A percentile compares a stretch with the other conserved stretches of the same genome.
These are phyloP conservation scores for Citrullus colocynthis DNA, from an alignment of 306 rosid genomes.

Conservation along the genomic window DNA sequence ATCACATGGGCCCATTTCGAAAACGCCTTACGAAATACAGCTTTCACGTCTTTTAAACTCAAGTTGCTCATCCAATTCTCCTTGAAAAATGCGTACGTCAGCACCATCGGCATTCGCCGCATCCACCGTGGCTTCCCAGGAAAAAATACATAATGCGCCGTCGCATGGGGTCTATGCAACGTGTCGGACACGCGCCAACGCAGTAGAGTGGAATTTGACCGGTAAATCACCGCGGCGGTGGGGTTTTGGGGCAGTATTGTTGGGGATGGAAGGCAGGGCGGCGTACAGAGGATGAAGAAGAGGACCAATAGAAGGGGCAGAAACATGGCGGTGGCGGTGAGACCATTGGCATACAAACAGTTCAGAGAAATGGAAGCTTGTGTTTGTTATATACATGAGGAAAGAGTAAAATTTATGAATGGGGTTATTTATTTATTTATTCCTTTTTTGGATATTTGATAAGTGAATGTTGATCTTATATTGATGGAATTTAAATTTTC, in stretches of 20 bases:
- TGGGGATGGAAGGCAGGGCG: conserved; percentile 8
- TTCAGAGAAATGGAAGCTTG: conserved; percentile 8
- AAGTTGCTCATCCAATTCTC: conserved; percentile 25
- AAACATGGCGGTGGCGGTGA: conserved; percentile 19
- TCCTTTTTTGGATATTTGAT: not conserved
- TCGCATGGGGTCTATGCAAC: conserved; percentile 12
- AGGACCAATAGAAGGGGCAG: conserved; percentile 17
- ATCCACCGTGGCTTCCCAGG: conserved; percentile 71
- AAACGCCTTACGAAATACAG: conserved; percentile 37
- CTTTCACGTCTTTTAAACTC: conserved; percentile 26
- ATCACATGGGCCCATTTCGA: conserved; percentile 52
- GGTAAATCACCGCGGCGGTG: no score
- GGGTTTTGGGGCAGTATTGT: conserved; percentile 1
- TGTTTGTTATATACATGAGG: conserved; percentile 4
- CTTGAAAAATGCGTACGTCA: conserved; percentile 48
- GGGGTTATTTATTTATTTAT: not conserved
- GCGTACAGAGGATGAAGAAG: conserved; percentile 15
- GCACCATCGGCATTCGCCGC: conserved; percentile 42
- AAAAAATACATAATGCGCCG: conserved; percentile 34
- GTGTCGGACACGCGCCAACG: not conserved
- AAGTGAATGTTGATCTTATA: not conserved
- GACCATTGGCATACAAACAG: not conserved
- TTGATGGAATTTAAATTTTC: not conserved
- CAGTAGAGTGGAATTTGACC: not conserved
- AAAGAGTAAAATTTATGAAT: no score